These are phyloP conservation scores for Xanthoparmelia taractica DNA, from an alignment of 495 filamentous ascomycete genomes.

Conservation along the genomic window DNA sequence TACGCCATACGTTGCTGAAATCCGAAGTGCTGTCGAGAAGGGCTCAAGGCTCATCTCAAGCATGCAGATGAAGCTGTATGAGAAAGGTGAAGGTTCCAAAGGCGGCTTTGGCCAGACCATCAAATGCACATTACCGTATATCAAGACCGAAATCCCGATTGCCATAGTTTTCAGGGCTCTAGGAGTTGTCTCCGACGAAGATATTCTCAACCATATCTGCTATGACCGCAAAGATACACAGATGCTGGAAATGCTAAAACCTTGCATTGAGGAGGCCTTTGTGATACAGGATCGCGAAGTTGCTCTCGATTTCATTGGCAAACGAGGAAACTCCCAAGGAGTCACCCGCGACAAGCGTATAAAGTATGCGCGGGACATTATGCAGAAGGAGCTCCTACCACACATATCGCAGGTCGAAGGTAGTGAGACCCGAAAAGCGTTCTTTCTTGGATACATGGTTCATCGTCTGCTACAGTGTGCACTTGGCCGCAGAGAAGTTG, in stretches of 20 bases:
- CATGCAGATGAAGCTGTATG: constrained; percentile 77
- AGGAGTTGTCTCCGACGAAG: constrained; percentile 93
- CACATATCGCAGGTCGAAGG: constrained; percentile 94
- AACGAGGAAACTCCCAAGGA: constrained; percentile 68
- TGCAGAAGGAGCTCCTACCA: constrained; percentile 93
- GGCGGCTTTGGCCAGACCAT: constrained; percentile 80
- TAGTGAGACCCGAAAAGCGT: constrained; percentile 94
- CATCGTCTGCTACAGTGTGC: constrained; percentile 87
- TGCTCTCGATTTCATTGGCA: constrained; percentile 93
- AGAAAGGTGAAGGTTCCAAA: constrained; percentile 69
- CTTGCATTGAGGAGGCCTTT: constrained; percentile 92
- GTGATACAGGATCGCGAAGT: constrained; percentile 93
- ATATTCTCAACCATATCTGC: constrained; percentile 95
- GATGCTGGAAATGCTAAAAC: constrained; percentile 95
- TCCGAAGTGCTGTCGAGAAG: constrained; percentile 92
- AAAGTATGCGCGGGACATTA: constrained; percentile 79
- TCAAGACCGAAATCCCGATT: constrained; percentile 87
- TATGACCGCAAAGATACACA: constrained; percentile 91
- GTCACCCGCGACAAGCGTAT: constrained; percentile 81
- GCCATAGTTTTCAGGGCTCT: constrained; percentile 92
- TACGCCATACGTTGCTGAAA: constrained; percentile 89
- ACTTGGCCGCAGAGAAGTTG: constrained; percentile 80
- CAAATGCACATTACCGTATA: constrained; percentile 81
- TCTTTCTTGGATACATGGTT: constrained; percentile 99
- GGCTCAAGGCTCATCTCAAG: constrained; percentile 88